phyloP scores from a whole-genome alignment of 768 basidiomycete genomes.

The Strobilomyces echinocephalus region DNA sequence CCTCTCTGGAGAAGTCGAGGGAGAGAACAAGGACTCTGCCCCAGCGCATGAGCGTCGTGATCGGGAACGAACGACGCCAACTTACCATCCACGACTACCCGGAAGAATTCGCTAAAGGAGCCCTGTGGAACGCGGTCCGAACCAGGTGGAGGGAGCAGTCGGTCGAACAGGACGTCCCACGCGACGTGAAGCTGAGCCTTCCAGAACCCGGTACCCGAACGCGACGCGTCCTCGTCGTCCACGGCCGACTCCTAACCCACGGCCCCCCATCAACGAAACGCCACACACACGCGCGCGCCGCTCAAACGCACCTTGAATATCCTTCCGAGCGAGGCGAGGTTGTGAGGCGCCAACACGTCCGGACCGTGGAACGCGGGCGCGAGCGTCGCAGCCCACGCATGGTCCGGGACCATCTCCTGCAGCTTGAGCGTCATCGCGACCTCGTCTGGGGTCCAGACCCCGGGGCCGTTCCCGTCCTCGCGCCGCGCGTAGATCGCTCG shows the following conservation, averaged over 20 bases:
- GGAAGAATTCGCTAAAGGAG: slow-evolving; percentile 88
- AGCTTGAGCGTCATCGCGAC: slow-evolving; percentile 73
- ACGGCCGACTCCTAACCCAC: slow-evolving; percentile 48
- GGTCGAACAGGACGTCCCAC: slow-evolving; percentile 81
- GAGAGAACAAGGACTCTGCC: slow-evolving; percentile 80
- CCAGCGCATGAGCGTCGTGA: not conserved
- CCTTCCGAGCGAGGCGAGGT: slow-evolving; percentile 65
- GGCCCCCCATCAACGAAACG: slow-evolving; percentile 11
- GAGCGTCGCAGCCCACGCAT: slow-evolving; percentile 63
- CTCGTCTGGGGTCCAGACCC: slow-evolving; percentile 81
- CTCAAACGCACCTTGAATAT: slow-evolving; percentile 66
- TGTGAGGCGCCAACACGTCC: slow-evolving; percentile 63
- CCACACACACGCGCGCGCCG: too few species aligned
- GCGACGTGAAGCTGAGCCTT: slow-evolving; percentile 90
- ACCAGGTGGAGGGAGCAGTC: slow-evolving; percentile 52
- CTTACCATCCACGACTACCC: slow-evolving; percentile 85
- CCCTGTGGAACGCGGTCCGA: slow-evolving; percentile 38
- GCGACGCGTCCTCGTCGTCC: slow-evolving; percentile 51
- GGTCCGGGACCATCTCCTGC: slow-evolving; percentile 53
- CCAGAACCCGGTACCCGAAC: slow-evolving; percentile 60
- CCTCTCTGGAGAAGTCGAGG: slow-evolving; percentile 77
- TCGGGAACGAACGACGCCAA: not conserved
- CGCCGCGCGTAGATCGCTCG: slow-evolving; percentile 42
- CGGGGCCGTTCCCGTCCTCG: not conserved
- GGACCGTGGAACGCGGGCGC: slow-evolving; percentile 73